Evolutionary conservation across 73 alveolate genomes (phyloP).

Genomic region (Paramecium sexaurelia): DNA sequence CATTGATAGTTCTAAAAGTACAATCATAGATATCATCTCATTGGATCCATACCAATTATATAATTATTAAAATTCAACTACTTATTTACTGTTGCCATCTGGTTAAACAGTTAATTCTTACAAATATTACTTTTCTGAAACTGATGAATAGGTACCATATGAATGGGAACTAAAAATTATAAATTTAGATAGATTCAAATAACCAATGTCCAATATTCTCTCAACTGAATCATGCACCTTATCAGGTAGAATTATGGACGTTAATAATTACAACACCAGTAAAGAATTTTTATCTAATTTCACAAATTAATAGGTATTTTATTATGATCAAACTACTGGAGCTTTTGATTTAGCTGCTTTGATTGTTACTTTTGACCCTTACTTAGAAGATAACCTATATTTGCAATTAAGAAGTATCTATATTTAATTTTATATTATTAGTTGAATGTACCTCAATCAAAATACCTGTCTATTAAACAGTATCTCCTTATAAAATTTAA

Average conservation of each 20-base stretch:
- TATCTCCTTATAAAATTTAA: background rate
- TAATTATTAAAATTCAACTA: background rate
- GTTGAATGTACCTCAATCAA: constrained; percentile 15
- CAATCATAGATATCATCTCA: background rate
- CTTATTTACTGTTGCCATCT: constrained; percentile 35
- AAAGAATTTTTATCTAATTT: constrained; percentile 26
- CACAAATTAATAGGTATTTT: background rate
- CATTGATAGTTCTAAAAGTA: constrained; percentile 27
- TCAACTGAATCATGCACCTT: background rate
- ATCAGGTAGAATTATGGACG: constrained; percentile 47
- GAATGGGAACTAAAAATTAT: constrained; percentile 21
- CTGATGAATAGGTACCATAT: constrained; percentile 45
- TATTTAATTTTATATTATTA: background rate
- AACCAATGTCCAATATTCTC: background rate
- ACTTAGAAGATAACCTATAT: background rate
- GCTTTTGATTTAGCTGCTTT: background rate
- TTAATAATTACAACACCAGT: background rate
- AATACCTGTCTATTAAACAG: background rate
- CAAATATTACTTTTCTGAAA: constrained; percentile 1
- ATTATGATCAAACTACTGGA: background rate
- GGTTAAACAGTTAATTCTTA: constrained; percentile 27
- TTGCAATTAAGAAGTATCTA: background rate
- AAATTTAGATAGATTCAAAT: constrained; percentile 14
- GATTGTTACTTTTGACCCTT: constrained; percentile 1
- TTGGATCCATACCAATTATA: background rate